These are phyloP conservation scores for Taphrina deformans DNA, from an alignment of 1,139 yeast species.

Conservation along the genomic window DNA sequence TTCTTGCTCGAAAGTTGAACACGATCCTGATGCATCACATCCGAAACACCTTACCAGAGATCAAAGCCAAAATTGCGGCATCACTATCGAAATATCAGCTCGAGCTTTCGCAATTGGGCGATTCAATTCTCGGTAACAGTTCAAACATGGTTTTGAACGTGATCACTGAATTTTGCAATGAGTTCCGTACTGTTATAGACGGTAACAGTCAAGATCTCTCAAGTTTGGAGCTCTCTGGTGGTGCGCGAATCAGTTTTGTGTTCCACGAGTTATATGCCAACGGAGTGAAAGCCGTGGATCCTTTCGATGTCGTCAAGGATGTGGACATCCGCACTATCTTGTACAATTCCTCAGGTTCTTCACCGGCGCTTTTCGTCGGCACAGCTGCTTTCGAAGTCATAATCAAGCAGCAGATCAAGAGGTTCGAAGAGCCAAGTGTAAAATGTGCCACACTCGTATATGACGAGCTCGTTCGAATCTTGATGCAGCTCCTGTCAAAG, in stretches of 20 bases:
- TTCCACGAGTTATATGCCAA: constrained; percentile 94
- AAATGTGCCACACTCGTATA: constrained; percentile 88
- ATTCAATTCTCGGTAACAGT: constrained; percentile 81
- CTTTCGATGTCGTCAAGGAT: constrained; percentile 95
- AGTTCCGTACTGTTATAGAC: constrained; percentile 84
- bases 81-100: constrained; percentile 83
- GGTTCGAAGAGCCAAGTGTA: constrained; percentile 91
- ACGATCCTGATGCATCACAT: constrained; percentile 88
- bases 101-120: constrained; percentile 71
- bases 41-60: constrained; percentile 92
- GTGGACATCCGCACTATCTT: constrained; percentile 92
- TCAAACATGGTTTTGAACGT: constrained; percentile 84
- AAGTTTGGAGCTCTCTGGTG: constrained; percentile 85
- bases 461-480: constrained; percentile 89
- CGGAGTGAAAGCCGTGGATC: constrained; percentile 90
- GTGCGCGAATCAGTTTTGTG: constrained; percentile 96
- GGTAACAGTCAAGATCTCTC: constrained; percentile 92
- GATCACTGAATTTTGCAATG: constrained; percentile 90
- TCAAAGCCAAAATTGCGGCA: constrained; percentile 84
- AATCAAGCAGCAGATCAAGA: constrained; percentile 88
- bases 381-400: constrained; percentile 96
- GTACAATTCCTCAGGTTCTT: constrained; percentile 92
- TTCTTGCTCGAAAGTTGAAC: constrained; percentile 88
- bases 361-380: constrained; percentile 97
- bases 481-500: constrained; percentile 78